These are phyloP conservation scores for Didymella arachidicola DNA, from an alignment of 2,329 filamentous ascomycete genomes.

Conservation along the genomic window DNA sequence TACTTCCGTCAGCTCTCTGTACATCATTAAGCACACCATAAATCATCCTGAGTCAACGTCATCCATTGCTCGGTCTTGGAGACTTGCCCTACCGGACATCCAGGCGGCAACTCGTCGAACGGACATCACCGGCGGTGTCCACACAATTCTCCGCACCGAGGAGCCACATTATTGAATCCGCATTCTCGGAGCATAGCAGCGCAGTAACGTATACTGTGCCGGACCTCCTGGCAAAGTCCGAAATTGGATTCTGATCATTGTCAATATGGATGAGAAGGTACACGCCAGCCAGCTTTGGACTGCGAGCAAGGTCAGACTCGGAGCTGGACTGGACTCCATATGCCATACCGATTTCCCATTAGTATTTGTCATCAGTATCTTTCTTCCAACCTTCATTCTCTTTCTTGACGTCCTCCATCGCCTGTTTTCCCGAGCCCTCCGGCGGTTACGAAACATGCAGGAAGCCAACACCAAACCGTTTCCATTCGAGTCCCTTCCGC, in stretches of 20 bases:
- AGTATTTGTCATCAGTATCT: background rate
- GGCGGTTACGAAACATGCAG: conserved; percentile 33
- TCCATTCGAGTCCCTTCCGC: conserved; percentile 41
- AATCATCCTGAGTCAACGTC: background rate
- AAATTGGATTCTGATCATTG: background rate
- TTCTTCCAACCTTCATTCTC: conserved; percentile 3
- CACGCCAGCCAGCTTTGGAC: background rate
- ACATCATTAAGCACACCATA: background rate
- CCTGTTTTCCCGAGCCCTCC: conserved; percentile 20
- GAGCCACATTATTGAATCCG: conserved; percentile 2
- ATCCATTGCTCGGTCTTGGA: conserved; percentile 3
- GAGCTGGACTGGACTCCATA: background rate
- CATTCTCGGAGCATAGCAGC: conserved; percentile 8
- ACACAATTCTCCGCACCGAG: background rate
- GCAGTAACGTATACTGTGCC: conserved; percentile 11
- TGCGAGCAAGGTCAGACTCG: background rate
- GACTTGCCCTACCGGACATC: conserved; percentile 8
- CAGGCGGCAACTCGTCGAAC: conserved; percentile 4
- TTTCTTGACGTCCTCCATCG: conserved; percentile 24
- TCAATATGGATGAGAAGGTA: conserved; percentile 9
- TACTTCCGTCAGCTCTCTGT: background rate
- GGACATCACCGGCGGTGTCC: conserved; percentile 8
- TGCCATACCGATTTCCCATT: background rate
- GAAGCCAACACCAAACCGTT: conserved; percentile 31
- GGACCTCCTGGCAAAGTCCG: conserved; percentile 13